Base-by-base conservation (phyloP, 352 stramenopile genomes). In the Aphanomyces euteiches region DNA sequence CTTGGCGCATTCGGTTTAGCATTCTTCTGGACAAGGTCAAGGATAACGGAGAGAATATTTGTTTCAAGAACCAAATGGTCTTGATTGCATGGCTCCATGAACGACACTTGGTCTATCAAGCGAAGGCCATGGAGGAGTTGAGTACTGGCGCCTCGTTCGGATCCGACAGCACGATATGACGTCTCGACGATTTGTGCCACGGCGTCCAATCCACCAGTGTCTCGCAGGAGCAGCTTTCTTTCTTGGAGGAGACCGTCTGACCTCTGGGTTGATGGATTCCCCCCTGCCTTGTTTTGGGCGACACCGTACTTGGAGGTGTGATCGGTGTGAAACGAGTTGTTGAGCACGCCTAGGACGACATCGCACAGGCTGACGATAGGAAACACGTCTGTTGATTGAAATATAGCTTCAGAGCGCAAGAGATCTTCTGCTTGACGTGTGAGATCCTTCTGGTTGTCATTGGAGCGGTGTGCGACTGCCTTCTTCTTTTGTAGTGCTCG, bases 21-120 rank as follows among this genome's bases (percentile, higher is more conserved):
- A 0, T 79, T 57, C 48, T 76, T 45, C 2, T 74, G 63, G n/a
- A 86, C 59, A 1, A 82, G n/a, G 60, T 75, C 70, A 47, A 90
- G 53, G 6, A 87, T 63, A 5, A 86, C 54, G 1, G 34, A 36
- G 21, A 92, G 81, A 0, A 89, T 37, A 5, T 17, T 60, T 34
- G 58, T 69, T 8, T 77, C 47, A 17, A 70, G 73, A 3, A 81
- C 80, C 56, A 93, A 67, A 48, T 81, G 74, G 4, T 72, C 71
- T 67, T 93, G 84, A 1, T 86, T 79, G 38, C 80, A 69, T 1
- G 56, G 47, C 0, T 74, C 76, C 12, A 90, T 69, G 72, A 89
- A 92, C 2, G 83, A 85, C 12, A 77, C 78, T 75, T 92, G 86
- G 19, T 92, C 82, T 10, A 93, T 72, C 7, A 93, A 74, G n/a